Evolutionary conservation across 148 eudicot genomes (phyloP), one percentile per base, ranked within the genome.

Genomic region (Rhododendron henanense): DNA sequence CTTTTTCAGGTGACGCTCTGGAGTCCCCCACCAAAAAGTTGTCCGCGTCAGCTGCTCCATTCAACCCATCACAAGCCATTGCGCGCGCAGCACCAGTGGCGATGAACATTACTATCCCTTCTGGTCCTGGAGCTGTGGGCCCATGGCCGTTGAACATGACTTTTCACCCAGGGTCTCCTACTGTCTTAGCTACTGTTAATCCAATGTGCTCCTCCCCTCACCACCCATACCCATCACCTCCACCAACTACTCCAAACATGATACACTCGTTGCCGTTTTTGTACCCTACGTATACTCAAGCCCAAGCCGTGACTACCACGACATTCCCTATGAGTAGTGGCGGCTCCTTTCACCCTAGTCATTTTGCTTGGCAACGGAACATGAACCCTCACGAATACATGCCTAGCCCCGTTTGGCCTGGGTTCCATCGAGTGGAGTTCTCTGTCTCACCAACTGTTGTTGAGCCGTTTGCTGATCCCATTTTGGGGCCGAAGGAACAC

Each of bases 1-100:
- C 90, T 21, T 89, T 83, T 88, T 82, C 87, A 67, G 86, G 65
- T 82, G 98, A 94, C 45, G 83, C 92, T n/a, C 89, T 77, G 82
- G 97, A 94, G 74, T n/a, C 87, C 5, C 85, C 94, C 15, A 90
- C 89, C 87, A 95, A 92, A 90, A 97, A 95, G 90, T 86, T 97
- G 85, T 97, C 98, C n/a, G 99, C 99, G 78, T 93, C 96, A 47
- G 99, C 99, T 65, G 91, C 98, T 82, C 99, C 99, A 28, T 96
- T 90, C 89, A 95, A 89, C 83, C 99, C 99, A 71, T 86, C 99
- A 83, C 86, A 92, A 69, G 85, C 87, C 59, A 79, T 87, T 78
- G 74, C 90, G 1, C 95, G 94, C 63, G 89, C 90, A 37, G 88
- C 91, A 55, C 92, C 98, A 33, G 31, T 92, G 85, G 91, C 98